These are phyloP conservation scores for Boechera retrofracta DNA, from an alignment of 345 rosid species.

Conservation along the genomic window DNA sequence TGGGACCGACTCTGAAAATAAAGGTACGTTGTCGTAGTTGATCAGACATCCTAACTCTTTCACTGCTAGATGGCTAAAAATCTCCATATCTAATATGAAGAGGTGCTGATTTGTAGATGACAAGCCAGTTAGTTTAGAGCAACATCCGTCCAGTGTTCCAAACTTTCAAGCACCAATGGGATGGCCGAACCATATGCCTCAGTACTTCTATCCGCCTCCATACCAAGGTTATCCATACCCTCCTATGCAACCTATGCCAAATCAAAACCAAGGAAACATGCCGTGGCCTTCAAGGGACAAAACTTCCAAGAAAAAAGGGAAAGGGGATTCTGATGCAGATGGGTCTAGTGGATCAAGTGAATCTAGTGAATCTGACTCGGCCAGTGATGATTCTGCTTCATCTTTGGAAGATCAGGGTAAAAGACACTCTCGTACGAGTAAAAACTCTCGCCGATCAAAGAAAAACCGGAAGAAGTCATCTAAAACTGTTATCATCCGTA, in stretches of 20 bases:
- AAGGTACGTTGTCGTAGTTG: constrained; percentile 13
- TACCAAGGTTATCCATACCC: constrained; percentile 80
- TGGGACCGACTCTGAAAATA: constrained; percentile 52
- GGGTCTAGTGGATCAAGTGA: constrained; percentile 49
- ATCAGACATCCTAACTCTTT: background rate
- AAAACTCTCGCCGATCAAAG: constrained; percentile 41
- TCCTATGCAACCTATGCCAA: constrained; percentile 57
- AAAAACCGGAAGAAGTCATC: constrained; percentile 68
- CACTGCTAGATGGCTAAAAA: background rate
- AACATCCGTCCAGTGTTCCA: constrained; percentile 43
- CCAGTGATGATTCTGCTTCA: constrained; percentile 57
- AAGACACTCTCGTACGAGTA: constrained; percentile 52
- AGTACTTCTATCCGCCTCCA: constrained; percentile 67
- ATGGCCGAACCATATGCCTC: constrained; percentile 80
- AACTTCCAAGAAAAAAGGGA: constrained; percentile 49
- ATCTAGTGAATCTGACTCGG: constrained; percentile 59
- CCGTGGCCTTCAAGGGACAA: constrained; percentile 60
- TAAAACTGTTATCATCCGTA: constrained; percentile 77
- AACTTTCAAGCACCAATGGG: constrained; percentile 61
- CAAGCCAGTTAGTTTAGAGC: constrained; percentile 46
- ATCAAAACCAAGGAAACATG: constrained; percentile 56
- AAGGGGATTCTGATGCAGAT: constrained; percentile 55
- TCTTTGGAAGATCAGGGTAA: constrained; percentile 49
- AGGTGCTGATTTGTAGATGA: constrained; percentile 53
- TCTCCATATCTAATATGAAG: background rate